These are phyloP conservation scores for Plectosphaerella plurivora DNA, from an alignment of 2,329 filamentous ascomycete species.

Conservation along the genomic window DNA sequence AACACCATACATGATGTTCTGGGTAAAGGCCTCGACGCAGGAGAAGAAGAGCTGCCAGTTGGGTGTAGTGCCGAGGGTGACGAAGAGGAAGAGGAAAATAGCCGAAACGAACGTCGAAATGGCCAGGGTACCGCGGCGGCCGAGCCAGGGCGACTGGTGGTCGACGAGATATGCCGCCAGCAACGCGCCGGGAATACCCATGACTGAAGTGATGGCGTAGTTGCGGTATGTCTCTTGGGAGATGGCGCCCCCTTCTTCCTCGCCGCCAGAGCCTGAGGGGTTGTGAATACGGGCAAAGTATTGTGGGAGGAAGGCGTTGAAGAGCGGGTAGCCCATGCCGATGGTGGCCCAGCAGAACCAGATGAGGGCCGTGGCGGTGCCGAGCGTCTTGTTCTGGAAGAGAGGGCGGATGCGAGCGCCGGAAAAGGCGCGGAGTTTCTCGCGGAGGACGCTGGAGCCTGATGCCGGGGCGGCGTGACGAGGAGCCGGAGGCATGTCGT, in stretches of 20 bases:
- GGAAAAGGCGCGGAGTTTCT: conserved; percentile 63
- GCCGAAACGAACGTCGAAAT: conserved; percentile 63
- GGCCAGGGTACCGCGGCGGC: conserved; percentile 69
- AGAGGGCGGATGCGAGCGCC: conserved; percentile 63
- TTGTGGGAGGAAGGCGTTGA: conserved; percentile 87
- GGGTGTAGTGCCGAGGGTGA: conserved; percentile 52
- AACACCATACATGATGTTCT: conserved; percentile 75
- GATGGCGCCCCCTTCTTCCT: conserved; percentile 22
- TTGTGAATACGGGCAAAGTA: conserved; percentile 54
- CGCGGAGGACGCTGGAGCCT: conserved; percentile 40
- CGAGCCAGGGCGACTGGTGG: conserved; percentile 55
- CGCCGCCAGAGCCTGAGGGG: conserved; percentile 29
- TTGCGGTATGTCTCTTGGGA: conserved; percentile 64
- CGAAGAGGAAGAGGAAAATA: conserved; percentile 65
- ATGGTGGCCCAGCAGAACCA: conserved; percentile 83
- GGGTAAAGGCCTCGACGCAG: conserved; percentile 65
- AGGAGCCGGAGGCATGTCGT: not conserved
- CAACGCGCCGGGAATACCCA: conserved; percentile 72
- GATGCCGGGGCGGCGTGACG: conserved; percentile 4
- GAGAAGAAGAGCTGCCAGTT: conserved; percentile 59
- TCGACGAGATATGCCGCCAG: conserved; percentile 71
- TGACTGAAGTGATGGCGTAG: conserved; percentile 74
- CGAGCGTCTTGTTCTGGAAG: conserved; percentile 50
- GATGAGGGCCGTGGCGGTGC: conserved; percentile 48
- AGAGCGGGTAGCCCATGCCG: conserved; percentile 82